Base-by-base conservation (phyloP, 805 yeast species). In the Ogataea pignaliae region DNA sequence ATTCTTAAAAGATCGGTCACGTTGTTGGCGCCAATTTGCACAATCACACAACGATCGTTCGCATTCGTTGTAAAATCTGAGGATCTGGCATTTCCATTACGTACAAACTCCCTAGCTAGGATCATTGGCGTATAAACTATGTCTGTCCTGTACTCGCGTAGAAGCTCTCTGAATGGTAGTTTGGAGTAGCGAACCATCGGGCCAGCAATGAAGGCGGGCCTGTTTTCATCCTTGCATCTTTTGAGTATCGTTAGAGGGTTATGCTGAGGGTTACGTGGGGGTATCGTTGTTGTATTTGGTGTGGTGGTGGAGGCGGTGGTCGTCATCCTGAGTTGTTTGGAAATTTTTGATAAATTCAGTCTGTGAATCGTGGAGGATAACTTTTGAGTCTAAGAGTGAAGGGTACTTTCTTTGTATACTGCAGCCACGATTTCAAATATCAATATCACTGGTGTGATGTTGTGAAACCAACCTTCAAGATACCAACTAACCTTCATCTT, bases 101-200 rank as follows among this genome's bases (percentile, higher is more conserved):
- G 71, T 3, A 88, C 96, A 73, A 88, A 93, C 64, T 93, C 99
- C 41, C 98, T 70, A 4, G 98, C 98, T 42, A 93, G 69, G 35
- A 93, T 90, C 99, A 93, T 93, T 10, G 99, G 99, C 0, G 96
- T 79, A 59, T 93, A 90, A 3, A 88, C 95, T 9, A 91, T 82
- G 60, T 89, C 96, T 37, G 83, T 79, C 42, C 76, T 71, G 61
- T 81, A 87, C 33, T 81, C 81, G 29, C 97, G 66, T 13, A 85
- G 81, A 7, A 87, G 69, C 46, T 87, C 86, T 41, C 99, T 73
- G 59, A 93, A 91, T 3, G 98, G 97, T 36, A 93, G 73, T 63
- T 93, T 91, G 1, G 96, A 88, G 69, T 93, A 93, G 41, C 99
- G 71, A 1, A 93, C 99, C 99, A 93, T 93, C 4, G 99, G 99